phyloP scores from a whole-genome alignment of 1,139 yeast species.

The Ogataea hybrid region DNA sequence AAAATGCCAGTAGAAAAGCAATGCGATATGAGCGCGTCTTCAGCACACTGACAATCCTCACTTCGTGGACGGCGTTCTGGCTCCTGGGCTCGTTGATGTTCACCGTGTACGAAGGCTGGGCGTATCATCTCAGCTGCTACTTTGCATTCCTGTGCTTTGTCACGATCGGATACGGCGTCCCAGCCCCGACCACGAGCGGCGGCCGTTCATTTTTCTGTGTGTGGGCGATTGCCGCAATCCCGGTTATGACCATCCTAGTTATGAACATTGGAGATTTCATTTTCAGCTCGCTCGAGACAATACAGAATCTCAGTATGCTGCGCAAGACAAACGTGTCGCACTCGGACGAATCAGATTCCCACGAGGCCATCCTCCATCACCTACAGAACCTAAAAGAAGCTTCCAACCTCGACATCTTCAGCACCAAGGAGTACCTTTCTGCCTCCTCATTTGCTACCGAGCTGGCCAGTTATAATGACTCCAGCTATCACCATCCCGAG shows the following conservation, averaged over 20 bases:
- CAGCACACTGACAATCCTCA: constrained; percentile 41
- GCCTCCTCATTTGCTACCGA: neutral
- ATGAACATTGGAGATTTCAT: constrained; percentile 69
- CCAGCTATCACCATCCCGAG: neutral
- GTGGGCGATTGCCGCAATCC: constrained; percentile 83
- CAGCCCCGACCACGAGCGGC: constrained; percentile 56
- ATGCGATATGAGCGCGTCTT: constrained; percentile 29
- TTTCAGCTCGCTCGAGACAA: constrained; percentile 34
- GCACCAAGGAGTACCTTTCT: constrained; percentile 15
- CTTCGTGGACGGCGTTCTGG: constrained; percentile 59
- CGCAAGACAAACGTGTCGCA: constrained; percentile 6
- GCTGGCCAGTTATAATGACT: constrained; percentile 15
- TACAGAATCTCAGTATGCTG: neutral
- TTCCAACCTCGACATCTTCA: constrained; percentile 20
- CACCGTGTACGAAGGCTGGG: constrained; percentile 59
- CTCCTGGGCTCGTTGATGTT: constrained; percentile 69
- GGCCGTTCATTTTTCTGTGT: constrained; percentile 72
- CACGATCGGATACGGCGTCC: constrained; percentile 86
- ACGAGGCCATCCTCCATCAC: constrained; percentile 18
- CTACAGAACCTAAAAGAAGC: constrained; percentile 19
- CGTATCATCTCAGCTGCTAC: constrained; percentile 65
- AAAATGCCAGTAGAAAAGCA: constrained; percentile 43
- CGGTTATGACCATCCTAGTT: constrained; percentile 79
- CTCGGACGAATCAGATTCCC: constrained; percentile 12
- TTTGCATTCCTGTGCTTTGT: constrained; percentile 72